phyloP scores from a whole-genome alignment of 768 basidiomycete species.

The Calocybe cyanea region DNA sequence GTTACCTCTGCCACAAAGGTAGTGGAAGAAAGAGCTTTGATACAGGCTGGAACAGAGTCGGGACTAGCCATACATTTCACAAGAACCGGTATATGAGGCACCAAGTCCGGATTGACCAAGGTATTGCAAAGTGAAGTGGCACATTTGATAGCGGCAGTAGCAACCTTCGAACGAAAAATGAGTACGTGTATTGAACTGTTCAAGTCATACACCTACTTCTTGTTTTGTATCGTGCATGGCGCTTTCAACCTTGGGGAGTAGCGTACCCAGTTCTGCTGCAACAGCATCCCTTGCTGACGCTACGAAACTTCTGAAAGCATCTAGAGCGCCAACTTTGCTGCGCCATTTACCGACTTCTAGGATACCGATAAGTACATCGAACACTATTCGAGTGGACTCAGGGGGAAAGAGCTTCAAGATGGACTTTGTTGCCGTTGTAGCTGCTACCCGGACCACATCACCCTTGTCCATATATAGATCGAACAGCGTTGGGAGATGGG shows the following conservation, averaged over 20 bases:
- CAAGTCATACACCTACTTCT: constrained; percentile 54
- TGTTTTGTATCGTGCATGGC: constrained; percentile 97
- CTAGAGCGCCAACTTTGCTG: constrained; percentile 89
- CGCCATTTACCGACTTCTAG: constrained; percentile 90
- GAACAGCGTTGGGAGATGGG: constrained; percentile 72
- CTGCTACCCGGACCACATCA: constrained; percentile 82
- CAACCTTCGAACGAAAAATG: constrained; percentile 53
- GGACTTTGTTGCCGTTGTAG: constrained; percentile 75
- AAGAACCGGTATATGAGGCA: constrained; percentile 81
- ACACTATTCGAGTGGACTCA: constrained; percentile 70
- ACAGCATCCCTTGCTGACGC: constrained; percentile 67
- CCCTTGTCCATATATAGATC: constrained; percentile 93
- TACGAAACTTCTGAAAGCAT: constrained; percentile 77
- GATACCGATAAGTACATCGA: constrained; percentile 65
- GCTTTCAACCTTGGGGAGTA: constrained; percentile 81
- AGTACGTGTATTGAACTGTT: constrained; percentile 4
- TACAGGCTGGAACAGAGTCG: constrained; percentile 81
- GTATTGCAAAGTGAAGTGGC: constrained; percentile 87
- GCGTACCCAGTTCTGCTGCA: constrained; percentile 75
- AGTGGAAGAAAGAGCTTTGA: constrained; percentile 91
- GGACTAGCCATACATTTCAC: constrained; percentile 95
- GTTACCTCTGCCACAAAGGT: constrained; percentile 98
- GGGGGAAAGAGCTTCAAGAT: constrained; percentile 83
- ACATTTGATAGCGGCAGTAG: constrained; percentile 81
- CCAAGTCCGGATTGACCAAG: constrained; percentile 89